Base-by-base conservation (phyloP, 2,329 filamentous ascomycete genomes). In the Sclerotinia subarctica region DNA sequence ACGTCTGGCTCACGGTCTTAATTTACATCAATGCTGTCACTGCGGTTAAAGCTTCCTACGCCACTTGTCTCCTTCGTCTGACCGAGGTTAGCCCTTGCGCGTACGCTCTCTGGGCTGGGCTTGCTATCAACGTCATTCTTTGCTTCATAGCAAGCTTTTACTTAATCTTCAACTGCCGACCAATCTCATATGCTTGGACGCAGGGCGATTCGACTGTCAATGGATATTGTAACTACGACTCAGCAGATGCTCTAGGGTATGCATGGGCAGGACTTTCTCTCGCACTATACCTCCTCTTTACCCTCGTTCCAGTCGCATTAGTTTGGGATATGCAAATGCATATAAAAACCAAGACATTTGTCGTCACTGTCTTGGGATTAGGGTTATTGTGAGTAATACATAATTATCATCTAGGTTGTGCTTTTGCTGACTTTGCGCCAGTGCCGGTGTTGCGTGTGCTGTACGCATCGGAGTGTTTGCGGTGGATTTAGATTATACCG, bases 301-400 rank as follows among this genome's bases (percentile, higher is more conserved):
- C 56, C 13, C 26, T 68, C 2, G 51, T 66, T 42, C 66, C 66
- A 2, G 62, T 66, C 26, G 38, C 56, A 21, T 35, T 68, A 17
- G 59, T 68, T 56, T 68, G 66, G 66, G 26, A 65, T 42, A 63
- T 68, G 59, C 59, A 68, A 46, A 68, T 68, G 66, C 47, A 65
- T 19, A 38, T 57, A 24, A 64, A 58, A 17, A 65, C 53, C 11
- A 68, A 68, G 60, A 24, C 38, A 1, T 66, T 65, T 4, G 60
- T 68, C 17, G 46, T 65, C 42, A 19, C 44, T 8, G 59, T 65
- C 15, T 32, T 68, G 19, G 60, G 66, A 21, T n/a, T 68, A 15
- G 66, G 66, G 35, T n/a, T 68, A 32, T 44, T 68, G 66, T 68
- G 29, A 51, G 66, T 64, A 19, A 5, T 35, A 44, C 17, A 46